Evolutionary conservation across 371 early-diverging fungal species (phyloP), one percentile per base, ranked within the genome.

Genomic region (Phascolomyces articulosus): DNA sequence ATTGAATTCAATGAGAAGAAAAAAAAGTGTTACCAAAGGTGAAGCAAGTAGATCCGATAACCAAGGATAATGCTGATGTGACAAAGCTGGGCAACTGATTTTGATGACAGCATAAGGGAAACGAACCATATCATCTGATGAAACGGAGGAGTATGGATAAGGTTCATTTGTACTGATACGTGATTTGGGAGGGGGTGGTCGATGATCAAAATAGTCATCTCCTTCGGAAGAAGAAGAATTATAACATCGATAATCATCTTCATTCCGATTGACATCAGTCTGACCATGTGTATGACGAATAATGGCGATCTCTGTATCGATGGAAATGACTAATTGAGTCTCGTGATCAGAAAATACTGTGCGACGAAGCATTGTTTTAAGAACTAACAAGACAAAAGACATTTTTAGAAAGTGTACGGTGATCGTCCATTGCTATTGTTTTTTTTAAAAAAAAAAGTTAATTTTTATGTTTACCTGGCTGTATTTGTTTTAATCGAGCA

Each of bases 301-400:
- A 47, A 61, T 61, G 54, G 54, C 62, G 47, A 61, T 61, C 15
- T 61, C 62, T 10, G 62, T 61, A 26, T 61, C 62, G 10, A 61
- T 53, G 9, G 62, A 34, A 41, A 61, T 34, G 8, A 61, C 23
- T 31, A 51, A 40, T 2, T 61, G 40, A 4, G n/a, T n/a, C 13
- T 28, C 27, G 16, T 40, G 20, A 28, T 44, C 60, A 38, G 57
- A 20, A 41, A 41, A 59, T 2, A 47, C 60, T 28, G 60, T 59
- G 7, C 60, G 60, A 59, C 40, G n/a, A 20, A 59, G 40, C 47
- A 29, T 47, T 59, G 60, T 59, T n/a, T 59, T 47, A 4, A 59
- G 18, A 8, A 59, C 60, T 59, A 47, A 41, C 20, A n/a, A 58
- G 10, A 20, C 7, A 20, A 49, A 49, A 24, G 6, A 47, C 8